Evolutionary conservation across 257 asterid species (phyloP).

Genomic region (Nicotiana paniculata): DNA sequence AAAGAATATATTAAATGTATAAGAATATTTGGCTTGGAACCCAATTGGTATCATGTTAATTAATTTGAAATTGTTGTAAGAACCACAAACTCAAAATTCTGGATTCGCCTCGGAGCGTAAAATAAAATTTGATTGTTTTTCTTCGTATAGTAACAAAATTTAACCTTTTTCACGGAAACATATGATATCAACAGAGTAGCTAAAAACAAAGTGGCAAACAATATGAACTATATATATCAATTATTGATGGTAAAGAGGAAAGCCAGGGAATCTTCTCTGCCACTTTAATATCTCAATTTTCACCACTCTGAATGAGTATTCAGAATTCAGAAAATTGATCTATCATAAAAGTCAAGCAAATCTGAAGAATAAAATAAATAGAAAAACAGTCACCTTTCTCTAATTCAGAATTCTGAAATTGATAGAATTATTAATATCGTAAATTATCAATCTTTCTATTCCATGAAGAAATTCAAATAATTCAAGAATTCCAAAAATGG

Average conservation of each 20-base stretch:
- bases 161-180: slow-evolving; percentile 46
- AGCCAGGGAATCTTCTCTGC: slow-evolving; percentile 45
- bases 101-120: too few species aligned
- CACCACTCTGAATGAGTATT: slow-evolving; percentile 6
- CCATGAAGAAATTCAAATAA: background rate
- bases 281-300: slow-evolving; percentile 19
- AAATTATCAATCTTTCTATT: background rate
- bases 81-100: too few species aligned
- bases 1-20: too few species aligned
- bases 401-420: background rate
- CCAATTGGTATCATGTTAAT: too few species aligned
- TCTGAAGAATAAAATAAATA: background rate
- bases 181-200: slow-evolving; percentile 26
- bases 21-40: too few species aligned
- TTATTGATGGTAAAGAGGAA: slow-evolving; percentile 30
- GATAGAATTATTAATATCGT: background rate
- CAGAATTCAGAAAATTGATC: background rate
- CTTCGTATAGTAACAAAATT: slow-evolving; percentile 33
- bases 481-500: background rate
- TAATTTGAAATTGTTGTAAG: too few species aligned
- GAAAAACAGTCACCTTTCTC: background rate
- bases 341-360: background rate
- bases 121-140: background rate
- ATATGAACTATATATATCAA: slow-evolving; percentile 18
- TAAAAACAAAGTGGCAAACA: slow-evolving; percentile 32